These are phyloP conservation scores for Suillus hirtellus DNA, from an alignment of 768 basidiomycete species.

Conservation along the genomic window DNA sequence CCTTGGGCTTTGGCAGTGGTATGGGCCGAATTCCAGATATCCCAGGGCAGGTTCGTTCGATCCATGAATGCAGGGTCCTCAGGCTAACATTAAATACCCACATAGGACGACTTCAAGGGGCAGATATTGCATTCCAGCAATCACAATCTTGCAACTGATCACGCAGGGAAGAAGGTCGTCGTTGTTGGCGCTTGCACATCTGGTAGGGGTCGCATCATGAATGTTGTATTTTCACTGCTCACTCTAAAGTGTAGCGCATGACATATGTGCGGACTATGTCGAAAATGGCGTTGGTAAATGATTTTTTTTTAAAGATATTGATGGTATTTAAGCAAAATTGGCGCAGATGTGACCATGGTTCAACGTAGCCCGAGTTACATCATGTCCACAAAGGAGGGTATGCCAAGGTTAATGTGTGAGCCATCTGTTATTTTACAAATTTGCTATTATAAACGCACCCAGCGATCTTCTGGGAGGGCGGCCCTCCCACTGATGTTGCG, in stretches of 20 bases:
- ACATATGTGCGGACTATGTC: slow-evolving; percentile 48
- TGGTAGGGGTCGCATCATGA: slow-evolving; percentile 27
- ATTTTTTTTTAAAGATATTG: background rate
- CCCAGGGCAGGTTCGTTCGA: slow-evolving; percentile 41
- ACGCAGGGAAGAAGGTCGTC: slow-evolving; percentile 67
- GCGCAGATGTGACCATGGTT: slow-evolving; percentile 45
- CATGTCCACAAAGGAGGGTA: slow-evolving; percentile 46
- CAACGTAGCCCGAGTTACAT: slow-evolving; percentile 58
- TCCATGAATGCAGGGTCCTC: background rate
- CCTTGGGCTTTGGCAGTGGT: slow-evolving; percentile 49
- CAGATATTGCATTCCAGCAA: slow-evolving; percentile 57
- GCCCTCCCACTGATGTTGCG: slow-evolving; percentile 49
- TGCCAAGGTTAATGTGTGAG: slow-evolving; percentile 26
- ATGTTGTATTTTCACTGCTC: background rate
- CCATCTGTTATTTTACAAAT: slow-evolving; percentile 17
- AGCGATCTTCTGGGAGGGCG: slow-evolving; percentile 43
- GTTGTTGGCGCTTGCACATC: slow-evolving; percentile 70
- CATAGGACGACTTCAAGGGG: slow-evolving; percentile 61
- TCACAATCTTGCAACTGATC: slow-evolving; percentile 56
- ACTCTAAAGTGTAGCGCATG: slow-evolving; percentile 39
- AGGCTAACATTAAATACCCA: background rate
- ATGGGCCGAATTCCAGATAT: slow-evolving; percentile 44
- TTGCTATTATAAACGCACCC: background rate
- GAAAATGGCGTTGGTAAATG: slow-evolving; percentile 45
- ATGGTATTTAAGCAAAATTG: background rate